Conservation (phyloP, 108 stramenopile genomes). For the Mediolabrus comicus region DNA sequence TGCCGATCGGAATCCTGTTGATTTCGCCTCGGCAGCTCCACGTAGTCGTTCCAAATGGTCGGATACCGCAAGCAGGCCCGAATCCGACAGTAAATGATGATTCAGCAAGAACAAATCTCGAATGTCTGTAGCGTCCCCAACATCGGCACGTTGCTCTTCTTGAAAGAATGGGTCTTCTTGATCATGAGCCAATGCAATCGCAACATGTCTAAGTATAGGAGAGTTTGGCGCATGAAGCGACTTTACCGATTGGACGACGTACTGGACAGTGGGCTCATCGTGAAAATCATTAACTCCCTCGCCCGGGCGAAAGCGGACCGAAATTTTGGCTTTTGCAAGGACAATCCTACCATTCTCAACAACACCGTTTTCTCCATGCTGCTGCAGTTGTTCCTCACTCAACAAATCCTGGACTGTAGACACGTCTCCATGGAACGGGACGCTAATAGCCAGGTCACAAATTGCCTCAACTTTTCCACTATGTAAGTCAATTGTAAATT, state of each 20-base stretch:
- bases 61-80: conserved; percentile 39
- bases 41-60: conserved; percentile 39
- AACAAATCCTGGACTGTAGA: background rate
- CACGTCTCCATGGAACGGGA: conserved; percentile 23
- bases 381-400: background rate
- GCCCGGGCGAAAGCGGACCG: conserved; percentile 35
- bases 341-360: conserved; percentile 20
- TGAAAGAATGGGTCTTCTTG: conserved; percentile 35
- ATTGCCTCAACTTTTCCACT: conserved; percentile 28
- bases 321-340: conserved; percentile 24
- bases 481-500: conserved; percentile 28
- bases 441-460: conserved; percentile 29
- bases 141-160: background rate
- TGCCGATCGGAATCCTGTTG: conserved; percentile 40
- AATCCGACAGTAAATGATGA: conserved; percentile 42
- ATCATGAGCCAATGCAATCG: conserved; percentile 36
- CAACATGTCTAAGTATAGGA: conserved; percentile 7
- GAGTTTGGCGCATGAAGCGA: conserved; percentile 12
- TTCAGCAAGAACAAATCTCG: conserved; percentile 48
- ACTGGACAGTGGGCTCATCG: conserved; percentile 40
- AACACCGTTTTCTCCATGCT: background rate
- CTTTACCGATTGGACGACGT: conserved; percentile 25
- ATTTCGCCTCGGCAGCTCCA: conserved; percentile 35
- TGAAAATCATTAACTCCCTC: conserved; percentile 13
- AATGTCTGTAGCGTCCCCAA: conserved; percentile 15